Conservation (phyloP, 2,329 filamentous ascomycete species). For the Penicillium sp. region DNA sequence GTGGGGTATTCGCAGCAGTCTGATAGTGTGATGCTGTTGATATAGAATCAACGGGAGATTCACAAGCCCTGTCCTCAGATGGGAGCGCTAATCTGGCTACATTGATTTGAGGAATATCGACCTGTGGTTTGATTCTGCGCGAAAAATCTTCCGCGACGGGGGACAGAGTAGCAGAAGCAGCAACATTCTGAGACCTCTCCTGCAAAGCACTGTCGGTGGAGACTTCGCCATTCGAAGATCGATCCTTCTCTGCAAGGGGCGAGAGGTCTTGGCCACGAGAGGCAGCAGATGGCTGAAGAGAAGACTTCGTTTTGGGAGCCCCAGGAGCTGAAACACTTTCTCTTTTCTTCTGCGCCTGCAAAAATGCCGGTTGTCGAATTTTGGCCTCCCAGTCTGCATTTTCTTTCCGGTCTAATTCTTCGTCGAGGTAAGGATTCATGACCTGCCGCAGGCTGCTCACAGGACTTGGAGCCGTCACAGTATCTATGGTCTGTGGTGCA, state of each 20-base stretch:
- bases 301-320: constrained; percentile 26
- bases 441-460: constrained; percentile 79
- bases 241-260: constrained; percentile 37
- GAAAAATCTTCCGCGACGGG: constrained; percentile 31
- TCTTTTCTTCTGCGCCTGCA: constrained; percentile 23
- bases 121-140: constrained; percentile 17
- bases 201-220: constrained; percentile 19
- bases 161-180: constrained; percentile 21
- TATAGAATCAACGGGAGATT: constrained; percentile 33
- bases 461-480: constrained; percentile 53
- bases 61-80: constrained; percentile 22
- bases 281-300: constrained; percentile 28
- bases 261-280: constrained; percentile 30
- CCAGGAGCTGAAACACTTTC: constrained; percentile 27
- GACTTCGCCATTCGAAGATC: constrained; percentile 18
- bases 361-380: constrained; percentile 17
- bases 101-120: constrained; percentile 25
- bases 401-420: constrained; percentile 27
- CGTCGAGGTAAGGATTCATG: constrained; percentile 76
- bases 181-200: constrained; percentile 17
- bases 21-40: constrained; percentile 46
- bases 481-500: constrained; percentile 36
- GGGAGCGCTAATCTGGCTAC: constrained; percentile 27
- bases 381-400: constrained; percentile 22
- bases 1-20: constrained; percentile 45